Evolutionary conservation across 257 asterid species (phyloP).

Genomic region (Avicennia marina): DNA sequence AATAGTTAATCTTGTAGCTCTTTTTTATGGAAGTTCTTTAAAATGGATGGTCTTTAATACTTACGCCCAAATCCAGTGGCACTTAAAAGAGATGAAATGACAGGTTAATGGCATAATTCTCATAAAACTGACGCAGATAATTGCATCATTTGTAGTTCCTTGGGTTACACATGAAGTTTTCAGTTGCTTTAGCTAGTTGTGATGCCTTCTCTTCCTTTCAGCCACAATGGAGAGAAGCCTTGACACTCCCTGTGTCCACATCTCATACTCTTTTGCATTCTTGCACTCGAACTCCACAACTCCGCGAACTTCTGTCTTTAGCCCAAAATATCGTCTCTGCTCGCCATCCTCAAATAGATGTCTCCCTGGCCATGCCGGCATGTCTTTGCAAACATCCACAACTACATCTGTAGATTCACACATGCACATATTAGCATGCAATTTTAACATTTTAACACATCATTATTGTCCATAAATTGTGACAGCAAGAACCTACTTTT

Average conservation of each 20-base stretch:
- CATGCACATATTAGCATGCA: not conserved
- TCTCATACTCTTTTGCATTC: slow-evolving; percentile 52
- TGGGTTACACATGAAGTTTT: slow-evolving; percentile 10
- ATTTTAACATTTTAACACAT: not conserved
- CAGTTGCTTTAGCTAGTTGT: slow-evolving; percentile 20
- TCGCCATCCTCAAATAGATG: slow-evolving; percentile 92
- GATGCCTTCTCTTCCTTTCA: slow-evolving; percentile 41
- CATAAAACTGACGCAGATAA: not conserved
- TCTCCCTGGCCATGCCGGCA: slow-evolving; percentile 98
- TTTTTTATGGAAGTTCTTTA: not conserved
- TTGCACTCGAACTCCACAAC: slow-evolving; percentile 58
- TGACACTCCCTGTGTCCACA: slow-evolving; percentile 68
- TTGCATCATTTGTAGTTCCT: not conserved
- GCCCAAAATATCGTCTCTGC: slow-evolving; percentile 81
- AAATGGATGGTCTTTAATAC: not conserved
- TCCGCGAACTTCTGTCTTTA: slow-evolving; percentile 79
- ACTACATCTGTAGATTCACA: slow-evolving; percentile 71
- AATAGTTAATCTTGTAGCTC: no score
- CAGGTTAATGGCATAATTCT: slow-evolving; percentile 16
- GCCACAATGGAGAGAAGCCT: slow-evolving; percentile 56
- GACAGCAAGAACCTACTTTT: slow-evolving; percentile 43
- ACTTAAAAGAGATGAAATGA: not conserved
- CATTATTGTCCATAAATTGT: not conserved
- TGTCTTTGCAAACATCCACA: slow-evolving; percentile 62
- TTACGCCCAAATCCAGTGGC: slow-evolving; percentile 8